phyloP scores from a whole-genome alignment of 2,329 filamentous ascomycete species.

The Seiridium cupressi region DNA sequence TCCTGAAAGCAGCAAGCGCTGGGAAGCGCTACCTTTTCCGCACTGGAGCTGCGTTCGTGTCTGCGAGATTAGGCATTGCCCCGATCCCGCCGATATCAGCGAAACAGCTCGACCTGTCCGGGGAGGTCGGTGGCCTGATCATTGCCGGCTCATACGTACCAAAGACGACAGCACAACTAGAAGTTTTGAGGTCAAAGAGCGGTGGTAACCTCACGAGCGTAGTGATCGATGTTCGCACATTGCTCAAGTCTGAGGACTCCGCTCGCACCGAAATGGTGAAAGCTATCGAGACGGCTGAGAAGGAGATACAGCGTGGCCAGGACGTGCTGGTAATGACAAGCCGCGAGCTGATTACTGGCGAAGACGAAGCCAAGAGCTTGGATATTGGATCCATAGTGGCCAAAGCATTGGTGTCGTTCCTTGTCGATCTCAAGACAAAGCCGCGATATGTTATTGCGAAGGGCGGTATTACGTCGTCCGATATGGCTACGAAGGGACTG shows the following conservation, averaged over 20 bases:
- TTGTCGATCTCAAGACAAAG: constrained; percentile 42
- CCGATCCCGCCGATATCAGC: constrained; percentile 50
- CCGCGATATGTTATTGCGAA: constrained; percentile 59
- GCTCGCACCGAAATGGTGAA: constrained; percentile 28
- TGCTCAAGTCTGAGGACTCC: constrained; percentile 36
- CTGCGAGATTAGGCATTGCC: constrained; percentile 48
- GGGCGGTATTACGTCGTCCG: constrained; percentile 58
- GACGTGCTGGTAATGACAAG: constrained; percentile 62
- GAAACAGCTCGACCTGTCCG: constrained; percentile 35
- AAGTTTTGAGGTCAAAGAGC: constrained; percentile 35
- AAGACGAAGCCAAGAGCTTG: constrained; percentile 48
- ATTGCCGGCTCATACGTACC: constrained; percentile 58
- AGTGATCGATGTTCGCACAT: constrained; percentile 44
- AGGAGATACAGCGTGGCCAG: constrained; percentile 39
- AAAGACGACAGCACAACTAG: constrained; percentile 56
- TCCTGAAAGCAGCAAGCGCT: constrained; percentile 33
- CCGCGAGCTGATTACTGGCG: constrained; percentile 46
- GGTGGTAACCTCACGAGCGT: constrained; percentile 41
- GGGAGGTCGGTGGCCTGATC: constrained; percentile 45
- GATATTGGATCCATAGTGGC: constrained; percentile 55
- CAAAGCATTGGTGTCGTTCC: constrained; percentile 46
- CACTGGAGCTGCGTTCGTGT: constrained; percentile 41
- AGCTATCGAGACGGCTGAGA: constrained; percentile 31
- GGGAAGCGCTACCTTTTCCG: constrained; percentile 36
- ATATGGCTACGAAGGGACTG: constrained; percentile 56